Base-by-base conservation (phyloP, 768 basidiomycete genomes). In the Termitomyces sp. region DNA sequence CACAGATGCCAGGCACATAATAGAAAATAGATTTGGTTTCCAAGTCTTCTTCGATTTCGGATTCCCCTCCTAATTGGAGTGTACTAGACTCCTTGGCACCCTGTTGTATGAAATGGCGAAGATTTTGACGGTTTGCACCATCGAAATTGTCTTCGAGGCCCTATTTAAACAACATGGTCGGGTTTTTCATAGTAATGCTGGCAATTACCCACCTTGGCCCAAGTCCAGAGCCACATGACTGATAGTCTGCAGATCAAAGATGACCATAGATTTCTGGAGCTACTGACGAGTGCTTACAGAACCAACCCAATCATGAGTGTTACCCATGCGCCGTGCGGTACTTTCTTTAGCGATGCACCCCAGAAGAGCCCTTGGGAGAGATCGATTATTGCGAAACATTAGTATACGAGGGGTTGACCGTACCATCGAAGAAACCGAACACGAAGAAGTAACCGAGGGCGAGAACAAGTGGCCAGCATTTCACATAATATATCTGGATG, bases 311-410 rank as follows among this genome's bases (percentile, higher is more conserved):
- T 75, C 62, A 77, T 73, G 11, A 88, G 72, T 1, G 86, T 83
- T 9, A 86, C 84, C 83, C 85, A 88, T 2, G 84, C 86, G 16
- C 86, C 85, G 20, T 75, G 67, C 0, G 85, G 84, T 5, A 86
- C 73, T 64, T 87, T 85, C 62, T 75, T 81, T 54, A 86, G 62
- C 0, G 82, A 67, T 0, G 85, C 81, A 23, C 84, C 85, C 81
- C 82, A 86, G 70, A 88, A 88, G 85, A 69, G 58, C 53, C 73
- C 74, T 39, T 42, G 22, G 12, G 13, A 35, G 12, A 35, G 18
- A 46, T 38, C 46, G 50, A 52, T 40, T 16, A 33, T 1, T 22
- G 23, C 16, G 10, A 16, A 43, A 52, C 15, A 35, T 27, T 27
- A 36, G 18, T 13, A n/a, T 35, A 16, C 29, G 5, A 43, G 2